Conservation (phyloP, 805 yeast species). For the Wickerhamomyces pijperi region DNA sequence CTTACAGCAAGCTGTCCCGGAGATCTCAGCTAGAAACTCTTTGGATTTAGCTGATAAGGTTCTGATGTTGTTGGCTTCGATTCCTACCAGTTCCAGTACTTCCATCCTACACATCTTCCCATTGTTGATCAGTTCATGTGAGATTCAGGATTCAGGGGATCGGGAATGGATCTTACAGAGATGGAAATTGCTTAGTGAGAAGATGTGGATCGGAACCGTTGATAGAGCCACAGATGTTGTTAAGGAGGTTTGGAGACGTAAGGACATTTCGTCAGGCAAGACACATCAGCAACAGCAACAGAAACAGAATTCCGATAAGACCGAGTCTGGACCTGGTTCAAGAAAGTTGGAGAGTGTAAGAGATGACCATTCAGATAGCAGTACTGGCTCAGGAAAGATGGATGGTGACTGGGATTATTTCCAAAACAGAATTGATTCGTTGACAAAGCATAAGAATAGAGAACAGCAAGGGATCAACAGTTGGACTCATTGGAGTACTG, state of each 20-base stretch:
- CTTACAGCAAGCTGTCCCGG: slow-evolving; percentile 63
- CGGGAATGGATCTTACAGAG: slow-evolving; percentile 49
- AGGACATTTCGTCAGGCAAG: slow-evolving; percentile 23
- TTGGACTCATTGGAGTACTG: slow-evolving; percentile 54
- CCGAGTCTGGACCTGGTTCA: too few relatives aligned
- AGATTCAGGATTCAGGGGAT: slow-evolving; percentile 46
- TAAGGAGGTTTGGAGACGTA: slow-evolving; percentile 60
- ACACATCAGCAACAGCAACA: background rate
- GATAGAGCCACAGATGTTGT: slow-evolving; percentile 59
- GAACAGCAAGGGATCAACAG: slow-evolving; percentile 33
- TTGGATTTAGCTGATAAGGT: slow-evolving; percentile 50
- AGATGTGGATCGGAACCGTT: slow-evolving; percentile 56
- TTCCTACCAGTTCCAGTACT: slow-evolving; percentile 47
- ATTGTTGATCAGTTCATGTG: slow-evolving; percentile 53
- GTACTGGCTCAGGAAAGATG: background rate
- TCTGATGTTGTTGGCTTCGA: slow-evolving; percentile 47
- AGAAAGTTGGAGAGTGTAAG: background rate
- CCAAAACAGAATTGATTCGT: slow-evolving; percentile 14
- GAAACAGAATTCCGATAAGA: too few relatives aligned
- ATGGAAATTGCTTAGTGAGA: slow-evolving; percentile 42
- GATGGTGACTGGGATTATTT: slow-evolving; percentile 13
- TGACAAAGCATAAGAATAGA: slow-evolving; percentile 13
- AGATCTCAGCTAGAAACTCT: slow-evolving; percentile 43
- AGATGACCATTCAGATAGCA: background rate
- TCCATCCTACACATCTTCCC: slow-evolving; percentile 56